Base-by-base conservation (phyloP, 148 eudicot genomes). In the Chenopodium berlandieri region DNA sequence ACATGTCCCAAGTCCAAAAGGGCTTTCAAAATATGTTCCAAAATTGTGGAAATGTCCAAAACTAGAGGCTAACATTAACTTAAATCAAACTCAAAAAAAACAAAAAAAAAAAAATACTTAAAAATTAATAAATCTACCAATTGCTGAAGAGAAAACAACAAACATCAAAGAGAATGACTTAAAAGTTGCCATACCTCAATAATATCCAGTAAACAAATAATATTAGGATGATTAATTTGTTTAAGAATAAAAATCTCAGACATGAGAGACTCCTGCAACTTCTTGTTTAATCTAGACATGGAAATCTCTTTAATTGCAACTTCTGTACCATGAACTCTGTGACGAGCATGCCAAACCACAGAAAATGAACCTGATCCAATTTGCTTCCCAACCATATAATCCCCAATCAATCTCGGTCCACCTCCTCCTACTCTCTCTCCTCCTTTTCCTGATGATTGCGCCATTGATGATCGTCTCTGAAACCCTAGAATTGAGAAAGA, bases 341-440 rank as follows among this genome's bases (percentile, higher is more conserved):
- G 98, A 75, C 94, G 86, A 70, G 91, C 98, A 71, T 91, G 94
- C 98, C 97, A 94, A 64, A 94, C 98, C 60, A 88, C 89, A 60
- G 98, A 94, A 85, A 94, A 94, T 64, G 98, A 94, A 16, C 98
- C 98, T 40, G 89, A 84, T 71, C 98, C 98, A 67, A 94, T 90
- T 78, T 92, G 90, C 75, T 83, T 84, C 25, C 91, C 94, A 44
- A 94, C 92, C 83, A 84, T 48, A 75, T 92, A 94, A 13, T 94
- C 98, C 47, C 98, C 98, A 20, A 94, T 89, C 70, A 79, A 78
- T 78, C 86, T 85, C 31, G 74, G 83, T 52, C 90, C 86, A 66
- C 86, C 92, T 80, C 89, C 68, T 72, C 89, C 20, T 17, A 77
- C 47, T 78, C 85, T 80, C 47, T 78, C 85, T 46, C 86, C 84